Evolutionary conservation across 805 yeast genomes (phyloP).

Genomic region (Schizosaccharomyces japonicus): DNA sequence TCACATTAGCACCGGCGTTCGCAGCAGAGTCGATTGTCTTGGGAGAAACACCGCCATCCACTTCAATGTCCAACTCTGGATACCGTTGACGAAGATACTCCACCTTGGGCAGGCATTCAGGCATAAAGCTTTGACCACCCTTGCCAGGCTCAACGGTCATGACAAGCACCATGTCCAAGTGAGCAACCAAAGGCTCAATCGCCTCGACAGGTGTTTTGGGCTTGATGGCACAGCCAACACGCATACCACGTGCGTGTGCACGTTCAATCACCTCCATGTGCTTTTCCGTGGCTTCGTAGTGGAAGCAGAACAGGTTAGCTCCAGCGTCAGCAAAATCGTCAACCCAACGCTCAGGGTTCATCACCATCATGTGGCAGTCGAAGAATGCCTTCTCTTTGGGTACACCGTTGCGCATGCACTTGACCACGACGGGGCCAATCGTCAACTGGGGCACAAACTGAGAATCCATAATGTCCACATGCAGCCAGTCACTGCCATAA

Average conservation of each 20-base stretch:
- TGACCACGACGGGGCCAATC: constrained; percentile 74
- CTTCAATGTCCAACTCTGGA: constrained; percentile 73
- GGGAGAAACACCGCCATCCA: constrained; percentile 85
- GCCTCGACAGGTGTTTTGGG: constrained; percentile 81
- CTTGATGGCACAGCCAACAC: constrained; percentile 81
- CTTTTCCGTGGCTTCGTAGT: constrained; percentile 58
- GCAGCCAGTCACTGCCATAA: constrained; percentile 86
- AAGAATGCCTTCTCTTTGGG: constrained; percentile 48
- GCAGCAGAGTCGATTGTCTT: constrained; percentile 74
- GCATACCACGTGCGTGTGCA: constrained; percentile 63
- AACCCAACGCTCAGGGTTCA: constrained; percentile 81
- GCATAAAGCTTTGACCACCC: constrained; percentile 93
- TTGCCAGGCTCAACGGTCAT: constrained; percentile 87
- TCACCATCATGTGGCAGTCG: constrained; percentile 97
- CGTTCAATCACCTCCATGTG: constrained; percentile 50
- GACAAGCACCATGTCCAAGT: constrained; percentile 55
- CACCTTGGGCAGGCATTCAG: constrained; percentile 68
- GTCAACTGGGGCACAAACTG: constrained; percentile 93
- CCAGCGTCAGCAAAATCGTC: constrained; percentile 78
- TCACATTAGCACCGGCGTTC: constrained; percentile 92
- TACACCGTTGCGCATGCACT: constrained; percentile 48
- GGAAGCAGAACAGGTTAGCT: constrained; percentile 90
- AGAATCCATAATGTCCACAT: constrained; percentile 96
- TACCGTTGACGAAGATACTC: constrained; percentile 43
- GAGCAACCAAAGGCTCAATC: constrained; percentile 46